Evolutionary conservation across 2,329 filamentous ascomycete genomes (phyloP), one percentile per base, ranked within the genome.

Genomic region (Dactylellina leptospora): DNA sequence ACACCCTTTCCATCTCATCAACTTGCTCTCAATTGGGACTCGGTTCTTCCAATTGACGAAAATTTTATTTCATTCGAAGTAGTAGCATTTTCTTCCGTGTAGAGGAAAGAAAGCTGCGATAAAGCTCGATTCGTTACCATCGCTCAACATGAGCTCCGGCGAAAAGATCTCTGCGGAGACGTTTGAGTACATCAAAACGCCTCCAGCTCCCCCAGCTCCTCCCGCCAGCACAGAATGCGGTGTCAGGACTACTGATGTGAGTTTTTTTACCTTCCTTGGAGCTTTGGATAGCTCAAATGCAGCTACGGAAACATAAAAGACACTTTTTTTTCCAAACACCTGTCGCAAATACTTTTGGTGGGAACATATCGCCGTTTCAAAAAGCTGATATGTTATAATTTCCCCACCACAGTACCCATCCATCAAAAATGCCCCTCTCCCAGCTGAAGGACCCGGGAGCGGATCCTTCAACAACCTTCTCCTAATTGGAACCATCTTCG

Each of bases 381-480:
- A 9, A 1, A 56, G 59, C 55, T 64, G 47, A 33, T 27, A 40
- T 42, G 55, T 61, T 40, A 47, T 44, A 59, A 30, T 38, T 48
- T 22, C 23, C 18, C 20, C n/a, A 22, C 25, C 30, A 13, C 1
- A 96, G 93, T 93, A 87, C 78, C 89, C 91, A 28, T 83, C 92
- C 73, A 97, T 97, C 82, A 91, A 96, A 80, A 97, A 97, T 87
- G 91, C 88, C 51, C 92, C 95, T 75, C 87, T 97, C 44, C 95
- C 95, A 36, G 93, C 93, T 75, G 95, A 99, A 80, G 91, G 87
- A 54, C 83, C 92, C 55, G 90, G 92, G 75, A 88, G 86, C 80
- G 92, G 96, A 76, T 88, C 84, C 81, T 99, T 97, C 87, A 93
- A 89, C 82, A 96, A 95, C 82, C 82, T 84, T 76, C 82, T 90